These are phyloP conservation scores for Lipomyces orientalis DNA, from an alignment of 805 yeast genomes.

Conservation along the genomic window DNA sequence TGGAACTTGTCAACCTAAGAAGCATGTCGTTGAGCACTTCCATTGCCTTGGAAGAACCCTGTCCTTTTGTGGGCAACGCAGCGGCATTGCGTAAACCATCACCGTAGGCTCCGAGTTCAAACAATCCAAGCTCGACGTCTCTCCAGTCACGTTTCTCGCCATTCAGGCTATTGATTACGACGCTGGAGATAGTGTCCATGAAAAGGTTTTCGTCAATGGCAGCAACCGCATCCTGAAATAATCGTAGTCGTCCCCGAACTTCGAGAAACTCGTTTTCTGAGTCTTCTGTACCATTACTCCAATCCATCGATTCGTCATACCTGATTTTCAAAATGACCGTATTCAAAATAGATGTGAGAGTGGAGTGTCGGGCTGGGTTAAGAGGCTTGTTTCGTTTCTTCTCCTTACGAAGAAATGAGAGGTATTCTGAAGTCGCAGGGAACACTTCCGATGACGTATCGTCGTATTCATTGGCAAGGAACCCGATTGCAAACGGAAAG, in stretches of 20 bases:
- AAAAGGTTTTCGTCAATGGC: slow-evolving; percentile 64
- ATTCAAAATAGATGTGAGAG: slow-evolving; percentile 66
- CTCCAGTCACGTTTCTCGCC: slow-evolving; percentile 63
- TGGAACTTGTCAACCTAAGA: slow-evolving; percentile 55
- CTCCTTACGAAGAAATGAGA: slow-evolving; percentile 62
- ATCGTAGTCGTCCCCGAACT: slow-evolving; percentile 71
- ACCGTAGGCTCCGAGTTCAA: slow-evolving; percentile 75
- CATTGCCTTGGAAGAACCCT: slow-evolving; percentile 57
- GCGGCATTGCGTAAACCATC: slow-evolving; percentile 80
- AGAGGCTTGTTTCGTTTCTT: slow-evolving; percentile 56
- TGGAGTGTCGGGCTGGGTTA: slow-evolving; percentile 47
- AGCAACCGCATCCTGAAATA: slow-evolving; percentile 83
- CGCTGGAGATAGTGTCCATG: slow-evolving; percentile 62
- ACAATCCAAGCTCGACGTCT: slow-evolving; percentile 82
- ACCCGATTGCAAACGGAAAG: slow-evolving; percentile 74
- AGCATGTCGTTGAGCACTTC: slow-evolving; percentile 69
- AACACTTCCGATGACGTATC: slow-evolving; percentile 85
- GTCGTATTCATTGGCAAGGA: slow-evolving; percentile 82
- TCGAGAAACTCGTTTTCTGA: slow-evolving; percentile 79
- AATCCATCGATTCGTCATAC: slow-evolving; percentile 76
- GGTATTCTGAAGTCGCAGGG: slow-evolving; percentile 75
- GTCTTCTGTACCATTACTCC: slow-evolving; percentile 65
- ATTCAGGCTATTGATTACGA: slow-evolving; percentile 58
- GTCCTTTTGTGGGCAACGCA: slow-evolving; percentile 66
- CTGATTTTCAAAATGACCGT: slow-evolving; percentile 79